These are phyloP conservation scores for Arthroderma uncinatum DNA, from an alignment of 2,329 filamentous ascomycete genomes.

Conservation along the genomic window DNA sequence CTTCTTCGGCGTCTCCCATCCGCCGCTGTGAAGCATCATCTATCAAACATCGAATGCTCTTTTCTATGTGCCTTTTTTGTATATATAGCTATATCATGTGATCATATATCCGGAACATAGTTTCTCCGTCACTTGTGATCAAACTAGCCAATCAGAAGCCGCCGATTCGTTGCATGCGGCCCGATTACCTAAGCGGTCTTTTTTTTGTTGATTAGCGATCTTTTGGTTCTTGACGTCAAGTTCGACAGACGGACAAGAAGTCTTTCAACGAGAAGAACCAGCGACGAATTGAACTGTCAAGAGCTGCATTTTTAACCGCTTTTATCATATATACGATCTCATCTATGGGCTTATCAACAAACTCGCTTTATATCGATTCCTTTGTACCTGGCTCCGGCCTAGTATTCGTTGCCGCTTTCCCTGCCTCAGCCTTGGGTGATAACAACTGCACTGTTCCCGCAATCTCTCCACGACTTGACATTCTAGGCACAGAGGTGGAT, in stretches of 20 bases:
- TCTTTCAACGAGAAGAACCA: neutral
- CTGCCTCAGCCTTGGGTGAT: conserved; percentile 4
- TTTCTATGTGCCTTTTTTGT: neutral
- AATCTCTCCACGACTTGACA: conserved; percentile 12
- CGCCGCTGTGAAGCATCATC: neutral
- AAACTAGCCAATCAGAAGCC: conserved; percentile 5
- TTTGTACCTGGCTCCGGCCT: conserved; percentile 20
- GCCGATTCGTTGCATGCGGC: neutral
- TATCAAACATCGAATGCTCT: neutral
- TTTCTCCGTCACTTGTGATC: neutral
- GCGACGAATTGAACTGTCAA: neutral
- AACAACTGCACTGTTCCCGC: conserved; percentile 13
- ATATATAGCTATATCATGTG: neutral
- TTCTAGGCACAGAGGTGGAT: conserved; percentile 17
- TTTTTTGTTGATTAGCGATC: neutral
- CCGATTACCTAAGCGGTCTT: neutral
- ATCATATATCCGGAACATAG: neutral
- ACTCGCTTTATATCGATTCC: conserved; percentile 19
- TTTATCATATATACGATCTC: conserved; percentile 3
- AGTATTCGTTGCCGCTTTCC: conserved; percentile 13
- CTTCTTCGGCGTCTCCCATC: conserved; percentile 26
- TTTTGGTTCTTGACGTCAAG: neutral
- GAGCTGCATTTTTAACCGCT: neutral
- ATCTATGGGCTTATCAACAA: conserved; percentile 19
- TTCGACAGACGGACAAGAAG: neutral